phyloP scores from a whole-genome alignment of 2,329 filamentous ascomycete species.

The Cladosporium sp. region DNA sequence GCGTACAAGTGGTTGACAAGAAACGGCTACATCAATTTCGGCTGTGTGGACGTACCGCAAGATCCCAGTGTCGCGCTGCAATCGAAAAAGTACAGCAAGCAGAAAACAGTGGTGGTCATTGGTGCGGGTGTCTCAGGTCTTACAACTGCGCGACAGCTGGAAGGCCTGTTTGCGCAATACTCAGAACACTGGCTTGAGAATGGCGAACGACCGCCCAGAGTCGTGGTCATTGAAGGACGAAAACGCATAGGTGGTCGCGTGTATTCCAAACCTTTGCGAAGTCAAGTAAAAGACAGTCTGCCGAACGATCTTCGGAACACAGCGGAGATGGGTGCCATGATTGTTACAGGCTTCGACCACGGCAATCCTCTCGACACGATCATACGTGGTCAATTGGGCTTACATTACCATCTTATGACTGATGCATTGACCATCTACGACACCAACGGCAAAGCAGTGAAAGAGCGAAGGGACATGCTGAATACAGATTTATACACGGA shows the following conservation, averaged over 20 bases:
- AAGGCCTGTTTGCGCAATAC: conserved; percentile 80
- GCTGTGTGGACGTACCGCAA: conserved; percentile 70
- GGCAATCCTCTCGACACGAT: conserved; percentile 92
- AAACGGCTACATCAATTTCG: conserved; percentile 93
- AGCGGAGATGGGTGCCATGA: conserved; percentile 96
- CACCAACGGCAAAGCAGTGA: conserved; percentile 69
- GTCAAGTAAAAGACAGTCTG: conserved; percentile 53
- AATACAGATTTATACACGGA: conserved; percentile 94
- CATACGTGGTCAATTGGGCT: conserved; percentile 80
- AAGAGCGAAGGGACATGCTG: conserved; percentile 71
- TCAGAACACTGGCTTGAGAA: conserved; percentile 60
- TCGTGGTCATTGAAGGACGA: conserved; percentile 82
- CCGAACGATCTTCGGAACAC: conserved; percentile 62
- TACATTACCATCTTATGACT: conserved; percentile 78
- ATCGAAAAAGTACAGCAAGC: conserved; percentile 44
- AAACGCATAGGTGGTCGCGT: conserved; percentile 85
- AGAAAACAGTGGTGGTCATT: conserved; percentile 77
- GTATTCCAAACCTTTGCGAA: conserved; percentile 71
- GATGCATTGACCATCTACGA: conserved; percentile 87
- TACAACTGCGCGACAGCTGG: conserved; percentile 85
- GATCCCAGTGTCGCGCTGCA: conserved; percentile 25
- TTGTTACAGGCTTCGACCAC: conserved; percentile 92
- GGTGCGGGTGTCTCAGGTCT: conserved; percentile 93
- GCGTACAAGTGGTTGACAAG: conserved; percentile 91
- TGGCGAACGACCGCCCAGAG: conserved; percentile 65